Evolutionary conservation across 1,139 yeast species (phyloP).

Genomic region (Kodamaea arcana): DNA sequence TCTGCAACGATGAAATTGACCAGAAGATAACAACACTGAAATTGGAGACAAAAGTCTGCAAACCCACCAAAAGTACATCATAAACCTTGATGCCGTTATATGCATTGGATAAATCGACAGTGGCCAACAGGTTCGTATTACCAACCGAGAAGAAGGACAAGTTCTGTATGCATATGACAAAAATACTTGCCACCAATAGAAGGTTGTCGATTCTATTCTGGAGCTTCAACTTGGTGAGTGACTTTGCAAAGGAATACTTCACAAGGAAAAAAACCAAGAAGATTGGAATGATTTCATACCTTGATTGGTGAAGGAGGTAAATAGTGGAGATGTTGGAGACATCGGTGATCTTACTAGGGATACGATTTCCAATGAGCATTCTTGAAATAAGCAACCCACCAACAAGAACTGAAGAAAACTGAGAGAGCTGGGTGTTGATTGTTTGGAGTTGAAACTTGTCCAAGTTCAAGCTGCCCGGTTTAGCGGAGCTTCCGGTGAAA

Average conservation of each 20-base stretch:
- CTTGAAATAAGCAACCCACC: slow-evolving; percentile 21
- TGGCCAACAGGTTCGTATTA: slow-evolving; percentile 86
- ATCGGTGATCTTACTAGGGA: slow-evolving; percentile 36
- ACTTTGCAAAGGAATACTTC: slow-evolving; percentile 22
- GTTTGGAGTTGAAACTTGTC: slow-evolving; percentile 23
- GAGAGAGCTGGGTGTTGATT: slow-evolving; percentile 27
- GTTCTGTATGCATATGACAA: slow-evolving; percentile 52
- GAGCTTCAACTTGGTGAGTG: slow-evolving; percentile 3
- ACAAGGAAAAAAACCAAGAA: slow-evolving; percentile 49
- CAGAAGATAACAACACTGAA: slow-evolving; percentile 85
- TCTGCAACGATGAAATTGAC: slow-evolving; percentile 54
- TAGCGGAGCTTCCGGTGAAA: slow-evolving; percentile 14
- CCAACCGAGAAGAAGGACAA: slow-evolving; percentile 84
- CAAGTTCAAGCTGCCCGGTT: slow-evolving; percentile 9
- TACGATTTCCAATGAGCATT: slow-evolving; percentile 23
- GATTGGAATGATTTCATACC: slow-evolving; percentile 65
- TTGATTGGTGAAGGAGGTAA: slow-evolving; percentile 65
- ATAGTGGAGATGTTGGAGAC: slow-evolving; percentile 45
- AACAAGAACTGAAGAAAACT: slow-evolving; percentile 18
- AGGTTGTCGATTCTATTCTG: slow-evolving; percentile 18
- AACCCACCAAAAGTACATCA: slow-evolving; percentile 68
- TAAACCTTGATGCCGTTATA: slow-evolving; percentile 81
- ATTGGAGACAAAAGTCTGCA: slow-evolving; percentile 74
- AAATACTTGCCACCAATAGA: slow-evolving; percentile 19
- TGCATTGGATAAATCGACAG: slow-evolving; percentile 85